A percentile compares a stretch with the other conserved stretches of the same genome.
phyloP scores from a whole-genome alignment of 345 rosid species.

The Anastatica hierochuntica region DNA sequence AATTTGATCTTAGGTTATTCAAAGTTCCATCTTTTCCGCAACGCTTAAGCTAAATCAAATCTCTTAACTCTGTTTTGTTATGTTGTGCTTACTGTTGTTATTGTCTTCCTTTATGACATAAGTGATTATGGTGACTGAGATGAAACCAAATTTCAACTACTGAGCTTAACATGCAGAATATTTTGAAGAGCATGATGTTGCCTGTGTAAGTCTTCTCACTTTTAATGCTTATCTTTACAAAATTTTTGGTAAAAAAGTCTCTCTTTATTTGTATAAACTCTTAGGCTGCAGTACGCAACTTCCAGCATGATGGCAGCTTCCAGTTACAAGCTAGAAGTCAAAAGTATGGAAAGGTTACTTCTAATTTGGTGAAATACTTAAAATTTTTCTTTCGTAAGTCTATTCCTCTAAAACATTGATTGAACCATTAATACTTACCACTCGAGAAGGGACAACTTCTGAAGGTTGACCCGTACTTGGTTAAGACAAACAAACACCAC shows the following conservation, averaged over 20 bases:
- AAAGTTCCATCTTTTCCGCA: too few relatives aligned
- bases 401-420: neutral
- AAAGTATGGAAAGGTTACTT: slow-evolving; percentile 87
- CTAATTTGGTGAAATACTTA: neutral
- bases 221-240: neutral
- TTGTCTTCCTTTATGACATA: too few relatives aligned
- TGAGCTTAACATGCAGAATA: slow-evolving; percentile 91
- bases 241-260: neutral
- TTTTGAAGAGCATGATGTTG: slow-evolving; percentile 80
- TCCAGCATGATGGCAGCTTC: slow-evolving; percentile 70
- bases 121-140: too few relatives aligned
- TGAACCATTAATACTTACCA: slow-evolving; percentile 28
- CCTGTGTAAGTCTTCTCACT: slow-evolving; percentile 60
- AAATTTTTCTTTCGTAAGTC: neutral
- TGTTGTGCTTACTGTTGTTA: too few relatives aligned
- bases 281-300: slow-evolving; percentile 85
- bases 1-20: too few relatives aligned
- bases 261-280: neutral
- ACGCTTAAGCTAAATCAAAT: too few relatives aligned
- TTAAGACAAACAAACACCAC: slow-evolving; percentile 79
- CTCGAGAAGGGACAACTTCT: slow-evolving; percentile 82
- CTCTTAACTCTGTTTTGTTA: too few relatives aligned
- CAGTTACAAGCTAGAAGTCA: slow-evolving; percentile 92
- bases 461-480: slow-evolving; percentile 60
- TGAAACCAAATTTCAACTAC: slow-evolving; percentile 84